Percentiles rank a stretch among this genome's conserved stretches.
Conservation (phyloP, 2,329 filamentous ascomycete genomes). For the Fusarium sororula region DNA sequence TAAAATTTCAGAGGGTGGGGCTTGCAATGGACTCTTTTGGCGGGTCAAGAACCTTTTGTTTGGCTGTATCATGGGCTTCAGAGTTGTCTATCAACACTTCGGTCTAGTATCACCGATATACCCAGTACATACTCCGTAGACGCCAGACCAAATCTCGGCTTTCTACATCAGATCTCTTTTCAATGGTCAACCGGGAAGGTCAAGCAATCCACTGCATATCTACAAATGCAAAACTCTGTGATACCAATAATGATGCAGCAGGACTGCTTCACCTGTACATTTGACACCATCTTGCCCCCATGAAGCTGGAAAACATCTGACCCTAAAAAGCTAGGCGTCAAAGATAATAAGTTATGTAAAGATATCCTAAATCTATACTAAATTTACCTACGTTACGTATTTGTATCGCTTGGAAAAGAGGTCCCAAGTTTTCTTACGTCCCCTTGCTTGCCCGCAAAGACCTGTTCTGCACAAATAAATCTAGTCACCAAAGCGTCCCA, state of each 20-base stretch:
- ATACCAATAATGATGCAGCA: background rate
- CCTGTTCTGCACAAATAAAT: background rate
- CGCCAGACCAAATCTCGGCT: background rate
- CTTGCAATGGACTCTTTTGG: background rate
- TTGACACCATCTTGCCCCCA: background rate
- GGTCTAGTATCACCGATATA: background rate
- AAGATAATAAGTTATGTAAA: background rate
- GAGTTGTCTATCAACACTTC: slow-evolving; percentile 4
- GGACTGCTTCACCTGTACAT: background rate
- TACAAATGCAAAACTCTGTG: background rate
- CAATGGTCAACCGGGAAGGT: background rate
- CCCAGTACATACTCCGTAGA: too few species aligned
- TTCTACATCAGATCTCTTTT: background rate
- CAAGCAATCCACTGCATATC: background rate
- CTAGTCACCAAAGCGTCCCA: background rate
- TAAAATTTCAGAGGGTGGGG: background rate
- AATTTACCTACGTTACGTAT: background rate
- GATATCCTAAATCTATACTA: background rate
- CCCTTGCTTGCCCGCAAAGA: background rate
- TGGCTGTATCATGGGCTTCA: slow-evolving; percentile 7
- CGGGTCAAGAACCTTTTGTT: background rate
- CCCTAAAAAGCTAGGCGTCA: background rate
- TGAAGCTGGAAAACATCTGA: background rate
- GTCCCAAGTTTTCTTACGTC: background rate
- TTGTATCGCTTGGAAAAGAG: background rate